Conservation (phyloP, 2,329 filamentous ascomycete genomes). For the Colletotrichum abscissum region DNA sequence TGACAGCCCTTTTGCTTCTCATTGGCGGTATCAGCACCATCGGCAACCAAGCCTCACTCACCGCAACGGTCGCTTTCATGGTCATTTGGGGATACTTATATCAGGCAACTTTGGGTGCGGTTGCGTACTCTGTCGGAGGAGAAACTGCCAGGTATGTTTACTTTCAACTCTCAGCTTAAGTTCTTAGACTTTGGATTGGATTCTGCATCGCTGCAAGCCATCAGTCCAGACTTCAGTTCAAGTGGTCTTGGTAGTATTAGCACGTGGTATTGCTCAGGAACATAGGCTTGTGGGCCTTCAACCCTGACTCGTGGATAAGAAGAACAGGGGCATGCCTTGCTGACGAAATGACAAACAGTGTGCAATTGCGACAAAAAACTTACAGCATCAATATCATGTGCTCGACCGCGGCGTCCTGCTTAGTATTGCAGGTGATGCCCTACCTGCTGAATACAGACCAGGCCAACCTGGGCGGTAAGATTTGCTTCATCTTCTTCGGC, state of each 20-base stretch:
- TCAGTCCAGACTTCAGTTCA: neutral
- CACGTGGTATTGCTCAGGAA: neutral
- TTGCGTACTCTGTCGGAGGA: constrained; percentile 44
- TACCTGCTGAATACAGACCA: constrained; percentile 45
- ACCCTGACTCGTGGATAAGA: constrained; percentile 66
- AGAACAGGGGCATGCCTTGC: constrained; percentile 72
- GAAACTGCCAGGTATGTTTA: constrained; percentile 41
- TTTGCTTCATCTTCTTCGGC: constrained; percentile 46
- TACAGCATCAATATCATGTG: constrained; percentile 48
- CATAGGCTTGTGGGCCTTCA: constrained; percentile 15
- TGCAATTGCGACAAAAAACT: constrained; percentile 45
- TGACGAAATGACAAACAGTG: constrained; percentile 68
- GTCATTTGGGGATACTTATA: constrained; percentile 43
- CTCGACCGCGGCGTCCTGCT: constrained; percentile 43
- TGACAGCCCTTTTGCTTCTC: constrained; percentile 43
- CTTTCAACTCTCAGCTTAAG: neutral
- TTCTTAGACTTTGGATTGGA: no score
- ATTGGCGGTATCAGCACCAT: constrained; percentile 46
- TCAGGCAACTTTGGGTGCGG: constrained; percentile 43
- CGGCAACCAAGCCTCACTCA: constrained; percentile 36
- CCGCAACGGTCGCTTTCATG: constrained; percentile 44
- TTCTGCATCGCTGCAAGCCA: neutral
- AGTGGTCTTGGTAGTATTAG: neutral
- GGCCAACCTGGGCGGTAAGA: constrained; percentile 46
- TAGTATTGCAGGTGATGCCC: constrained; percentile 44